phyloP scores from a whole-genome alignment of 108 stramenopile species.

The Mediolabrus comicus region DNA sequence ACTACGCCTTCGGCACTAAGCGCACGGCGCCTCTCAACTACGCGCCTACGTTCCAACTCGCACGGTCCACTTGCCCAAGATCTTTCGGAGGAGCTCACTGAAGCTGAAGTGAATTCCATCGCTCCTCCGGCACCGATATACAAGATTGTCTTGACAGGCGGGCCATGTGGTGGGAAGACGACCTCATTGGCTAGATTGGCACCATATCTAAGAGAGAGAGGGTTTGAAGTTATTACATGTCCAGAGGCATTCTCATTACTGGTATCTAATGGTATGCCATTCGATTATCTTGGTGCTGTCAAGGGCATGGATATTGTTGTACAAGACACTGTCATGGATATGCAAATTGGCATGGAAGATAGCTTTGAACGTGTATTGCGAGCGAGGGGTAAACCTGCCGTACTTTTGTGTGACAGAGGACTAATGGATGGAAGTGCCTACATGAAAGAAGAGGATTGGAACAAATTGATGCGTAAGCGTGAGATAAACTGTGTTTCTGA shows the following conservation, averaged over 20 bases:
- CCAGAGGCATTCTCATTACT: slow-evolving; percentile 92
- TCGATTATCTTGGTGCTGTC: slow-evolving; percentile 63
- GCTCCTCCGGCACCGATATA: slow-evolving; percentile 51
- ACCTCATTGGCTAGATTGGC: slow-evolving; percentile 73
- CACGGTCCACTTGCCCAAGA: slow-evolving; percentile 20
- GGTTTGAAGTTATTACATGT: slow-evolving; percentile 89
- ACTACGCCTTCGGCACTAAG: slow-evolving; percentile 8
- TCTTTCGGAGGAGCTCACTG: slow-evolving; percentile 6
- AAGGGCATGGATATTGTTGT: slow-evolving; percentile 78
- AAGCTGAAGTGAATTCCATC: slow-evolving; percentile 39
- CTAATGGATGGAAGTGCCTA: slow-evolving; percentile 93
- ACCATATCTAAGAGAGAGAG: slow-evolving; percentile 65
- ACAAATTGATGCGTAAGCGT: slow-evolving; percentile 47
- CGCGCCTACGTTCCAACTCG: slow-evolving; percentile 37
- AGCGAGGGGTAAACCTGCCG: slow-evolving; percentile 76
- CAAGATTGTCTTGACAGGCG: slow-evolving; percentile 88
- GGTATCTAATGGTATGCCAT: slow-evolving; percentile 81
- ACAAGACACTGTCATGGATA: slow-evolving; percentile 87
- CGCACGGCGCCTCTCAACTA: slow-evolving; percentile 9
- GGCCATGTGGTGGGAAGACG: slow-evolving; percentile 97
- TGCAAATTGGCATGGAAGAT: slow-evolving; percentile 85
- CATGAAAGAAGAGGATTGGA: slow-evolving; percentile 72
- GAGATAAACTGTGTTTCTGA: slow-evolving; percentile 57
- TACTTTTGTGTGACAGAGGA: slow-evolving; percentile 93
- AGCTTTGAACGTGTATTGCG: slow-evolving; percentile 75